Conservation (phyloP, 163 green algal species). For the Prototheca wickerhamii region DNA sequence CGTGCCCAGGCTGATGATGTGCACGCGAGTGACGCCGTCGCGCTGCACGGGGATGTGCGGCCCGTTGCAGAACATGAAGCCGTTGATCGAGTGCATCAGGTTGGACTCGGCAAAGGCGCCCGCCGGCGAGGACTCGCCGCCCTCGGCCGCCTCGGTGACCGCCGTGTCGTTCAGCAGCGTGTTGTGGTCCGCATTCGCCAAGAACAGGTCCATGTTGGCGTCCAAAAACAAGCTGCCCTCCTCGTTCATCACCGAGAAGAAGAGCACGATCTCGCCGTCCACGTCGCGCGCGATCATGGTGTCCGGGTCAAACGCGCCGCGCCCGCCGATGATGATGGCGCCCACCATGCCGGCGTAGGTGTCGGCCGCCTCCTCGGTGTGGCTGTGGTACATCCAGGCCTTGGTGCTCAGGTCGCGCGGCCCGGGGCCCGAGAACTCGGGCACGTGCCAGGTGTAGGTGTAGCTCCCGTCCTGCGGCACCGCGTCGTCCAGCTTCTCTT, state of each 20-base stretch:
- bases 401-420: constrained; percentile 47
- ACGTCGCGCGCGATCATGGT: neutral
- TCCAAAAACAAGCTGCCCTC: constrained; percentile 11
- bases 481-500: constrained; percentile 35
- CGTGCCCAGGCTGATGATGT: constrained; percentile 55
- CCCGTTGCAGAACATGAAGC: constrained; percentile 67
- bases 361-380: constrained; percentile 43
- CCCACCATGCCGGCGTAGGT: constrained; percentile 61
- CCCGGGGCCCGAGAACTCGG: constrained; percentile 53
- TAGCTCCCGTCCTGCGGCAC: constrained; percentile 30
- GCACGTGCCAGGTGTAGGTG: constrained; percentile 56
- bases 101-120: constrained; percentile 33
- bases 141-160: neutral
- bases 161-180: constrained; percentile 3
- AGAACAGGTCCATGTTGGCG: constrained; percentile 5
- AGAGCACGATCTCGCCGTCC: constrained; percentile 43
- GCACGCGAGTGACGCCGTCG: constrained; percentile 52
- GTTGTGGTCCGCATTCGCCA: neutral
- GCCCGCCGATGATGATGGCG: constrained; percentile 50
- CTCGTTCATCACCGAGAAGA: constrained; percentile 59
- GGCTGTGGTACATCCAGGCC: constrained; percentile 74
- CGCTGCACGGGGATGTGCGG: constrained; percentile 27
- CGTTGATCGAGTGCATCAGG: constrained; percentile 61
- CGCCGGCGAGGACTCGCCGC: neutral
- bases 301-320: constrained; percentile 21